These are phyloP conservation scores for Plasmodium gallinaceum DNA, from an alignment of 169 alveolate genomes.

Conservation along the genomic window DNA sequence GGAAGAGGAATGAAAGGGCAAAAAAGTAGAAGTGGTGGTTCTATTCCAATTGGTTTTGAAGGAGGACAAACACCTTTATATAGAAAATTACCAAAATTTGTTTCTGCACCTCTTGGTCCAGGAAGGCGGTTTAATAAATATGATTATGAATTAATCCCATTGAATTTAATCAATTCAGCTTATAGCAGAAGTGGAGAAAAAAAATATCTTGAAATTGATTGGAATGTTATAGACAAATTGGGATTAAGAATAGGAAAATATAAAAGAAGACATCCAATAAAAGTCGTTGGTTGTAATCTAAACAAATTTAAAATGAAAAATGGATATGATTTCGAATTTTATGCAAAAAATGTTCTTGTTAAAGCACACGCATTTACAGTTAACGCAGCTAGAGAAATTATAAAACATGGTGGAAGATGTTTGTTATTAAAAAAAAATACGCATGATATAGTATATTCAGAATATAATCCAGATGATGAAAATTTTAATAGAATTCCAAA, in stretches of 20 bases:
- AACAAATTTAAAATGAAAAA: conserved; percentile 82
- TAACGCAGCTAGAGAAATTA: conserved; percentile 85
- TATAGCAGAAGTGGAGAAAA: conserved; percentile 77
- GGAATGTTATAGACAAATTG: conserved; percentile 83
- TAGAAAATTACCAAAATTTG: conserved; percentile 86
- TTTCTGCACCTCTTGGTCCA: conserved; percentile 85
- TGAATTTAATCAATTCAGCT: conserved; percentile 79
- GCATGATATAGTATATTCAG: conserved; percentile 84
- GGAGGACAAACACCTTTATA: conserved; percentile 88
- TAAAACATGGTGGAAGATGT: conserved; percentile 84
- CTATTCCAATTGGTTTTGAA: conserved; percentile 80
- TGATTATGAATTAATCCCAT: conserved; percentile 82
- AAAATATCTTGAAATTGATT: conserved; percentile 82
- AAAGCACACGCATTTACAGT: conserved; percentile 86
- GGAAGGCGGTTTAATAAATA: conserved; percentile 81
- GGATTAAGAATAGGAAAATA: conserved; percentile 85
- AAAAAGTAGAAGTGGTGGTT: conserved; percentile 86
- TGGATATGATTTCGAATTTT: conserved; percentile 62
- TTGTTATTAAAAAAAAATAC: conserved; percentile 82
- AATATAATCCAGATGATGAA: conserved; percentile 83
- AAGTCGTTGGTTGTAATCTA: conserved; percentile 80
- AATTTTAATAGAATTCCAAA: conserved; percentile 78
- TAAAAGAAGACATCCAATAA: conserved; percentile 83
- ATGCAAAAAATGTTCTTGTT: conserved; percentile 61
- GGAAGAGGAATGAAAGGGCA: conserved; percentile 88